A percentile compares a stretch with the other conserved stretches of the same genome.
These are phyloP conservation scores for Chondrus crispus DNA, from an alignment of 23 red algal species.

Conservation along the genomic window DNA sequence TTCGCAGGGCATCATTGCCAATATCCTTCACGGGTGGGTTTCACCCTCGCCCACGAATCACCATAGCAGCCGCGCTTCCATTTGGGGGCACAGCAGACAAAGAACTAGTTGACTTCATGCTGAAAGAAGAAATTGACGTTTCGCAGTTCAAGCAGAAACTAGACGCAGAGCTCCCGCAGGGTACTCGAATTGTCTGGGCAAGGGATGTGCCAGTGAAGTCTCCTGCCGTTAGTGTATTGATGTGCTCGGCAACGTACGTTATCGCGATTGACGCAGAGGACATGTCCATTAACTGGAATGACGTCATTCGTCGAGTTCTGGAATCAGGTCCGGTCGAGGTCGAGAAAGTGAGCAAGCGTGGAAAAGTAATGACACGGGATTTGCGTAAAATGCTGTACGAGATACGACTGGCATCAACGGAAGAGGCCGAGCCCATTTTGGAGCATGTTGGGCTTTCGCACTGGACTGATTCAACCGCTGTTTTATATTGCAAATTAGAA, in stretches of 20 bases:
- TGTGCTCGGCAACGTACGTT: slow-evolving; percentile 49
- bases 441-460: slow-evolving; percentile 41
- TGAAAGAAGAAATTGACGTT: slow-evolving; percentile 21
- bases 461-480: slow-evolving; percentile 11
- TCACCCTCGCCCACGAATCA: slow-evolving; percentile 59
- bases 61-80: slow-evolving; percentile 56
- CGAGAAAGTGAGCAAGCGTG: slow-evolving; percentile 61
- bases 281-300: neutral
- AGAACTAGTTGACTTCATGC: slow-evolving; percentile 61
- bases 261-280: slow-evolving; percentile 31
- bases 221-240: neutral
- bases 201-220: slow-evolving; percentile 13
- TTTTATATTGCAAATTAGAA: slow-evolving; percentile 18
- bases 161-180: slow-evolving; percentile 39
- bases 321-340: slow-evolving; percentile 41
- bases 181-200: slow-evolving; percentile 9
- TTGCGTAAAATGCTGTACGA: slow-evolving; percentile 32
- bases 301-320: slow-evolving; percentile 9
- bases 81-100: slow-evolving; percentile 49
- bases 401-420: slow-evolving; percentile 25
- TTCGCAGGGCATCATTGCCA: slow-evolving; percentile 54
- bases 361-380: slow-evolving; percentile 2
- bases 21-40: slow-evolving; percentile 54
- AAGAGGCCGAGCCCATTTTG: slow-evolving; percentile 59
- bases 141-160: slow-evolving; percentile 11